A percentile compares a stretch with the other conserved stretches of the same genome.
These are phyloP conservation scores for Tinospora cordifolia DNA, from an alignment of 164 flowering plant genomes.

Conservation along the genomic window DNA sequence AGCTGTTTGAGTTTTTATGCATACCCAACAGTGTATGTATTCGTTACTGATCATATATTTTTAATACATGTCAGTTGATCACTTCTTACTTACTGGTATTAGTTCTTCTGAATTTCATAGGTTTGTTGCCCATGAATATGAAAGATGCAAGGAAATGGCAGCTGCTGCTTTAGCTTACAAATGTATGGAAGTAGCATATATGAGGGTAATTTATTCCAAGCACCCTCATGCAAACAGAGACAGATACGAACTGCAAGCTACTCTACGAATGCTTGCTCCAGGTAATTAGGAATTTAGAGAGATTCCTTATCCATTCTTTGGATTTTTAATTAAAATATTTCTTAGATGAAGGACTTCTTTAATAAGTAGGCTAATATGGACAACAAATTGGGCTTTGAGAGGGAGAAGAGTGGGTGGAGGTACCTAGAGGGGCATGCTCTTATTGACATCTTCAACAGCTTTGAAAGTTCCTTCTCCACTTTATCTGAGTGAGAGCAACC, in stretches of 20 bases:
- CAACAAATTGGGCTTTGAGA: not conserved
- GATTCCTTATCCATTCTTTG: not conserved
- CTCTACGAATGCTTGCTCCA: conserved; percentile 50
- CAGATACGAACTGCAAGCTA: conserved; percentile 52
- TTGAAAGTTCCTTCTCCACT: not conserved
- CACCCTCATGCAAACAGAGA: conserved; percentile 35
- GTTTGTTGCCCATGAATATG: conserved; percentile 67
- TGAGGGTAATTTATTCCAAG: conserved; percentile 55
- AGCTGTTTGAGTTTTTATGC: not conserved
- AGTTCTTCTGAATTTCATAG: conserved; percentile 26
- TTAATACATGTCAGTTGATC: not conserved
- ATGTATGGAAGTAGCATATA: conserved; percentile 81
- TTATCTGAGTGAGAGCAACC: not conserved
- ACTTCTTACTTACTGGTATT: not conserved
- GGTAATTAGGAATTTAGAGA: conserved; percentile 31
- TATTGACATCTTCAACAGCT: too few relatives aligned
- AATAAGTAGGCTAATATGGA: not conserved
- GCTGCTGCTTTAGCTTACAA: conserved; percentile 83
- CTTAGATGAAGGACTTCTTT: not conserved
- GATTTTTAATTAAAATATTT: not conserved
- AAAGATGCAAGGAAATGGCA: conserved; percentile 55
- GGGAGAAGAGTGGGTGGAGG: not conserved
- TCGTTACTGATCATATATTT: too few relatives aligned
- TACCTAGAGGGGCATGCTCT: not conserved
- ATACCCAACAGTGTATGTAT: too few relatives aligned